Percentiles rank a stretch among this genome's conserved stretches.
Evolutionary conservation across 768 basidiomycete genomes (phyloP).

Genomic region (Termitomyces sp.): DNA sequence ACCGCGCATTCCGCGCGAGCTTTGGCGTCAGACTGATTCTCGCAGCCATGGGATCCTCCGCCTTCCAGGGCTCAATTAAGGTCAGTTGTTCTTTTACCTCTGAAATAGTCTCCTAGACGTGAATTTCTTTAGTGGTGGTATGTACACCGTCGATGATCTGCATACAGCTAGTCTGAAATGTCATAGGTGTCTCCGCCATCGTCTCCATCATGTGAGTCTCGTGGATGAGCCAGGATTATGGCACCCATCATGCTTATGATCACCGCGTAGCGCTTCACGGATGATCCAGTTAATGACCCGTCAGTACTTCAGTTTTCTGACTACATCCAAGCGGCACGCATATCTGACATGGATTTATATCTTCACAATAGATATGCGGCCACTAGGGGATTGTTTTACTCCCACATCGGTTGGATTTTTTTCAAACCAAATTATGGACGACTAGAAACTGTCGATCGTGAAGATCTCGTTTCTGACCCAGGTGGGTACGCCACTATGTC

Average conservation of each 20-base stretch:
- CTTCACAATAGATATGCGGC: conserved; percentile 56
- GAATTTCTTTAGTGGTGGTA: not conserved
- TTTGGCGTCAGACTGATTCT: conserved; percentile 50
- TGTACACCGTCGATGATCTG: not conserved
- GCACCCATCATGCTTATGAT: not conserved
- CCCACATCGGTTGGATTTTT: conserved; percentile 87
- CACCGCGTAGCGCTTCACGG: not conserved
- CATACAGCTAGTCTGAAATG: not conserved
- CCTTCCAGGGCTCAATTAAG: conserved; percentile 79
- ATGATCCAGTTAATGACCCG: conserved; percentile 1
- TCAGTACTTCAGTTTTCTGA: not conserved
- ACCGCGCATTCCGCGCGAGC: conserved; percentile 60
- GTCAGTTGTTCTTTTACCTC: conserved; percentile 24
- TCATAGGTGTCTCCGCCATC: not conserved
- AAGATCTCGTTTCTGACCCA: conserved; percentile 64
- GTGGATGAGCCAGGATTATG: not conserved
- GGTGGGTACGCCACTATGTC: conserved; percentile 34
- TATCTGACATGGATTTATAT: not conserved
- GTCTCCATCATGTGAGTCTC: conserved; percentile 1
- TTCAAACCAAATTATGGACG: conserved; percentile 63
- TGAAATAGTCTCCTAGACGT: not conserved
- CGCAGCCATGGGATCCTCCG: conserved; percentile 64
- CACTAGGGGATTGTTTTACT: conserved; percentile 65
- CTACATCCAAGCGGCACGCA: too few relatives aligned
- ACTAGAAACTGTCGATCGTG: conserved; percentile 57